Percentiles rank a stretch among this genome's conserved stretches.
phyloP scores from a whole-genome alignment of 2,329 filamentous ascomycete species.

The Fusarium sp. region DNA sequence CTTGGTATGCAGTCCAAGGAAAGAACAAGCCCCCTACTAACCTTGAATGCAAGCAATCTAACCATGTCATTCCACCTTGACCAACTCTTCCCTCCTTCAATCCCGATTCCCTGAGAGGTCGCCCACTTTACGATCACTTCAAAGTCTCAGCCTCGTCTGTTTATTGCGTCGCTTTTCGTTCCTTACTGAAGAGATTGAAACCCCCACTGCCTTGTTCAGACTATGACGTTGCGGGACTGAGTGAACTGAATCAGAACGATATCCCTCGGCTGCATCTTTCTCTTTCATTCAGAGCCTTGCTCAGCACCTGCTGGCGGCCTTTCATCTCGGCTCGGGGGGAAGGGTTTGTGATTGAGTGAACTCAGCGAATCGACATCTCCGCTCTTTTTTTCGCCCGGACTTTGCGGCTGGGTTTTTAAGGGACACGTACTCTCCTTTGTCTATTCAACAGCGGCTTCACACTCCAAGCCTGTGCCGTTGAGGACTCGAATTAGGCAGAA shows the following conservation, averaged over 20 bases:
- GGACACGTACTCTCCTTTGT: slow-evolving; percentile 40
- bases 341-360: slow-evolving; percentile 2
- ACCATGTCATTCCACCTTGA: slow-evolving; percentile 44
- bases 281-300: slow-evolving; percentile 9
- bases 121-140: slow-evolving; percentile 5
- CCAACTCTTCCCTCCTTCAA: slow-evolving; percentile 42
- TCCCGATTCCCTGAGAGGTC: slow-evolving; percentile 29
- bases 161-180: slow-evolving; percentile 13
- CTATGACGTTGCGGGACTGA: slow-evolving; percentile 43
- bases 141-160: slow-evolving; percentile 28
- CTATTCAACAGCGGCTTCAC: slow-evolving; percentile 6
- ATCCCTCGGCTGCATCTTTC: slow-evolving; percentile 23
- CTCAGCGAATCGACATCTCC: slow-evolving; percentile 19
- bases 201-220: slow-evolving; percentile 26
- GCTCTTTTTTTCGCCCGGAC: slow-evolving; percentile 26
- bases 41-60: slow-evolving; percentile 24
- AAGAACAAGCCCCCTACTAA: slow-evolving; percentile 39
- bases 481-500: slow-evolving; percentile 22
- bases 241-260: slow-evolving; percentile 39
- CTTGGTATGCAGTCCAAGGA: slow-evolving; percentile 35
- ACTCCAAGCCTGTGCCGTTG: neutral
- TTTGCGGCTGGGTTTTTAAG: slow-evolving; percentile 19
- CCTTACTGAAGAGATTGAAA: slow-evolving; percentile 21
- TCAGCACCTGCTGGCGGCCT: neutral
- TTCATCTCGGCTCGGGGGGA: neutral